phyloP scores from a whole-genome alignment of 805 yeast species.

The Pichia phayaonensis region DNA sequence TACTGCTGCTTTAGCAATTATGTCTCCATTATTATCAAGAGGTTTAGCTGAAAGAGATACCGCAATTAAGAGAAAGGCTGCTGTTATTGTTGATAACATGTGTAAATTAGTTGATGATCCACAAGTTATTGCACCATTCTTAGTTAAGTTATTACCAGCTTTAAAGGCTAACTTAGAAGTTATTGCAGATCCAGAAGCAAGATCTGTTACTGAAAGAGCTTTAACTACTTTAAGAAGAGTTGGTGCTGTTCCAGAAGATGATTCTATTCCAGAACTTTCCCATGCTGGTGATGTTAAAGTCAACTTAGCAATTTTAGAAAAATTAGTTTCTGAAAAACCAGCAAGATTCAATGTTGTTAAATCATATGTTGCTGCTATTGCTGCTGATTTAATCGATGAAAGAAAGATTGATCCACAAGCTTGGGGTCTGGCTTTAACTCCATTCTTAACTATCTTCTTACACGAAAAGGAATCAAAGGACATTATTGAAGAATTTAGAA shows the following conservation, averaged over 20 bases:
- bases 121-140: constrained; percentile 99
- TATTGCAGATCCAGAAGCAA: constrained; percentile 99
- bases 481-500: constrained; percentile 89
- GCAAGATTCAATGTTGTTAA: constrained; percentile 73
- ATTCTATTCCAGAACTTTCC: constrained; percentile 91
- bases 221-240: constrained; percentile 97
- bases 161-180: constrained; percentile 87
- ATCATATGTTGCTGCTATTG: constrained; percentile 87
- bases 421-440: constrained; percentile 84
- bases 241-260: constrained; percentile 91
- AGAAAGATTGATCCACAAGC: constrained; percentile 86
- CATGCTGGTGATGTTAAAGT: constrained; percentile 96
- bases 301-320: constrained; percentile 73
- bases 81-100: constrained; percentile 99
- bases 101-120: constrained; percentile 99
- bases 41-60: constrained; percentile 99
- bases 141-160: constrained; percentile 92
- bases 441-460: constrained; percentile 92
- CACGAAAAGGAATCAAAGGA: constrained; percentile 90
- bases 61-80: constrained; percentile 98
- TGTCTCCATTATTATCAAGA: constrained; percentile 98
- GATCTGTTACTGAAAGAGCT: constrained; percentile 97
- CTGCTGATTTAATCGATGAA: constrained; percentile 98
- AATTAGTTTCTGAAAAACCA: constrained; percentile 62
- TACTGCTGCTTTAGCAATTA: constrained; percentile 97